These are phyloP conservation scores for Glycyrrhiza uralensis DNA, from an alignment of 306 rosid species.

Conservation along the genomic window DNA sequence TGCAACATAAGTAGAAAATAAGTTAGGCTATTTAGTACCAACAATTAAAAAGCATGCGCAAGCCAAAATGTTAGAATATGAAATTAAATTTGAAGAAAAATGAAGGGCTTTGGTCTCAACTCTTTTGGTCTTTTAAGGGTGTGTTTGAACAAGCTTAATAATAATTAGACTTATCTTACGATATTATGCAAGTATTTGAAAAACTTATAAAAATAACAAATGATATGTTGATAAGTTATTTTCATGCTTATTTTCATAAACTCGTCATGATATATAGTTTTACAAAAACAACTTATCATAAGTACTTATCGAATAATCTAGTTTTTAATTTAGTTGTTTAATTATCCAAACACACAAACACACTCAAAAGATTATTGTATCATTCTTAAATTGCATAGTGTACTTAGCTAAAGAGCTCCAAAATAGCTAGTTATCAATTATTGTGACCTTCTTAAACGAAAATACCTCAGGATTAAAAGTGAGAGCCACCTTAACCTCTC, in stretches of 20 bases:
- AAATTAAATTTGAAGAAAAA: background rate
- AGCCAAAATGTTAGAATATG: background rate
- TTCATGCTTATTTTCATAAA: no score
- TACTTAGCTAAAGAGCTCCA: background rate
- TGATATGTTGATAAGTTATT: no score
- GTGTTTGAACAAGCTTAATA: no score
- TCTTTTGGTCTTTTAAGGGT: no score
- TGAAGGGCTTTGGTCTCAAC: background rate
- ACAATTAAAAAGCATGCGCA: background rate
- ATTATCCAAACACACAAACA: background rate
- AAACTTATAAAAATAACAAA: no score
- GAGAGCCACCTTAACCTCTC: constrained; percentile 38
- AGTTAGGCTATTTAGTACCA: background rate
- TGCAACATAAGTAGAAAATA: background rate
- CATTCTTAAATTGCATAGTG: background rate
- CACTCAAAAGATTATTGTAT: background rate
- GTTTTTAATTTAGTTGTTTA: no score
- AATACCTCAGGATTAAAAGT: constrained; percentile 35
- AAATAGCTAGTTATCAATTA: background rate
- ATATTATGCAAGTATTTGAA: no score
- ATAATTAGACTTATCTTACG: no score
- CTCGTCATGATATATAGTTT: no score
- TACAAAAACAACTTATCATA: no score
- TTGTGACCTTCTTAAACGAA: background rate
- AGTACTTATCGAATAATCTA: no score